A percentile compares a stretch with the other conserved stretches of the same genome.
Conservation (phyloP, 345 rosid species). For the Anacardium occidentale region DNA sequence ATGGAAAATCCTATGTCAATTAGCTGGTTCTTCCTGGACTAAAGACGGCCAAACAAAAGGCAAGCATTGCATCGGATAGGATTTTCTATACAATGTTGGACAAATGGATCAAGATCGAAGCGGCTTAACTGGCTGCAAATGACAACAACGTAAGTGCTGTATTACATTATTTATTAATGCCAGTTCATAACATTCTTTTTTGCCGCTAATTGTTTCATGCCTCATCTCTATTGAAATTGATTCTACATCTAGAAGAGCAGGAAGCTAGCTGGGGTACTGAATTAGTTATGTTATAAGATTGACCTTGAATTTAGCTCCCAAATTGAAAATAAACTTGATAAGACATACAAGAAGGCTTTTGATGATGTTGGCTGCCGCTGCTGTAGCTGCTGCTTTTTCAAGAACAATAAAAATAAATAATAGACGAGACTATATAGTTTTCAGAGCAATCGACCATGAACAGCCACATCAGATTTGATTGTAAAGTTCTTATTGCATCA, state of each 20-base stretch:
- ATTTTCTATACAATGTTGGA: slow-evolving; percentile 19
- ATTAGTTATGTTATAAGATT: neutral
- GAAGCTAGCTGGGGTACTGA: slow-evolving; percentile 6
- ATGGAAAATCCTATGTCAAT: slow-evolving; percentile 13
- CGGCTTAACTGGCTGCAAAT: slow-evolving; percentile 25
- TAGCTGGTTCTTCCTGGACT: slow-evolving; percentile 9
- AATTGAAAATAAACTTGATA: neutral
- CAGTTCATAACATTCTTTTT: slow-evolving; percentile 22
- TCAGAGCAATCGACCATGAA: slow-evolving; percentile 5
- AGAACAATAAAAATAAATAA: neutral
- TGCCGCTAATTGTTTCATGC: neutral
- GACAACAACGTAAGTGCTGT: slow-evolving; percentile 41
- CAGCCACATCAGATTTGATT: slow-evolving; percentile 18
- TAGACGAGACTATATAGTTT: slow-evolving; percentile 1
- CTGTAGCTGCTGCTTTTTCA: neutral
- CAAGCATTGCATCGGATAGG: slow-evolving; percentile 1
- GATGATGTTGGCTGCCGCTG: neutral
- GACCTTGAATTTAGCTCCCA: slow-evolving; percentile 11
- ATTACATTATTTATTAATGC: slow-evolving; percentile 25
- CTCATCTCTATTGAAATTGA: neutral
- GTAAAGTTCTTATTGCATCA: neutral
- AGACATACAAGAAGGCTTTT: neutral
- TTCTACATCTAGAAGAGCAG: neutral
- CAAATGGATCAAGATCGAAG: slow-evolving; percentile 34
- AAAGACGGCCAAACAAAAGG: slow-evolving; percentile 29